These are phyloP conservation scores for Aspergillus fischeri DNA, from an alignment of 2,329 filamentous ascomycete species.

Conservation along the genomic window DNA sequence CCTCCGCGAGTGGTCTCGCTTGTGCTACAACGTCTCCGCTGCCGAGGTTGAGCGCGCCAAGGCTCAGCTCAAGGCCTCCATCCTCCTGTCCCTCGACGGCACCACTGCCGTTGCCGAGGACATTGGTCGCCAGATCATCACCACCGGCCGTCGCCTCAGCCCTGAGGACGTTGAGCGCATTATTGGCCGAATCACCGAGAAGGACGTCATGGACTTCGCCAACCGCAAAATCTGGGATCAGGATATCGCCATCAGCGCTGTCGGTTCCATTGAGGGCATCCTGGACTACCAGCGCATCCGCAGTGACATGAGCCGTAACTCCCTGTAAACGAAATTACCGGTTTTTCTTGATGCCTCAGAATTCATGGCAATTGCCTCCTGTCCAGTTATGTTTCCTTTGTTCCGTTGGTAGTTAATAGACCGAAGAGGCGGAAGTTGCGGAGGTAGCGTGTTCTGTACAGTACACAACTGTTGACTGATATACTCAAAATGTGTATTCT, in stretches of 20 bases:
- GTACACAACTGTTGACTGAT: conserved; percentile 30
- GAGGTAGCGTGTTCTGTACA: conserved; percentile 30
- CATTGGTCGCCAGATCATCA: conserved; percentile 97
- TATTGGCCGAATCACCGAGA: conserved; percentile 84
- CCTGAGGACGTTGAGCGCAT: conserved; percentile 92
- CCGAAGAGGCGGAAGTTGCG: conserved; percentile 20
- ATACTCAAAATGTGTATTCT: conserved; percentile 27
- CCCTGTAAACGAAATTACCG: conserved; percentile 25
- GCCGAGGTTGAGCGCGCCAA: conserved; percentile 97
- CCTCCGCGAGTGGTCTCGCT: conserved; percentile 94
- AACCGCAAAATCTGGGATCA: conserved; percentile 95
- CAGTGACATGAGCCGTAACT: conserved; percentile 82
- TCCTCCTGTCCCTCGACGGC: conserved; percentile 93
- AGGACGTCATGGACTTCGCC: conserved; percentile 96
- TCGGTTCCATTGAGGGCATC: conserved; percentile 85
- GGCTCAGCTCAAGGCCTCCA: conserved; percentile 97
- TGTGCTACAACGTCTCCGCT: conserved; percentile 81
- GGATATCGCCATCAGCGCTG: conserved; percentile 88
- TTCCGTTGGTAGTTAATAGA: conserved; percentile 25
- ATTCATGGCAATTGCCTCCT: conserved; percentile 12
- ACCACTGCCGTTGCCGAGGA: conserved; percentile 97
- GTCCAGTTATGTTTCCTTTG: conserved; percentile 13
- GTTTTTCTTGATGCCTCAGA: conserved; percentile 16
- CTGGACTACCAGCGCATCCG: conserved; percentile 54
- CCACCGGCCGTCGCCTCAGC: conserved; percentile 85